Conservation (phyloP, 208 protist genomes). For the Acanthamoeba sp. region DNA sequence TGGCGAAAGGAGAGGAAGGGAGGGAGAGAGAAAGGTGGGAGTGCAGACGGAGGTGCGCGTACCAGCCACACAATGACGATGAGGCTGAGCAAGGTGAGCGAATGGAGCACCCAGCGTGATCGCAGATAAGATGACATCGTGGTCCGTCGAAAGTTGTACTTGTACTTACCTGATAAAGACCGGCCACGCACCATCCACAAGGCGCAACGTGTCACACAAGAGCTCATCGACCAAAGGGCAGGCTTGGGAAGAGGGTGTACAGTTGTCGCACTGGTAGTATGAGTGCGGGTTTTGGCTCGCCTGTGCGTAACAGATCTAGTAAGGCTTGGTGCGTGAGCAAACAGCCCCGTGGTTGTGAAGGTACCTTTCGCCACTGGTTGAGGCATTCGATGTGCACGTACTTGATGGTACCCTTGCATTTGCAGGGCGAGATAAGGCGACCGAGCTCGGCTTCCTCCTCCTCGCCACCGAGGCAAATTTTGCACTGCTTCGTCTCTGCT, state of each 20-base stretch:
- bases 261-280: conserved; percentile 32
- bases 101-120: conserved; percentile 3
- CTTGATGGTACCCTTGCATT: conserved; percentile 19
- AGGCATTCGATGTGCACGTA: conserved; percentile 49
- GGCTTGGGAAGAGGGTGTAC: neutral
- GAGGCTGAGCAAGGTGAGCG: conserved; percentile 25
- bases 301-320: neutral
- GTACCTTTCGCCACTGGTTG: conserved; percentile 15
- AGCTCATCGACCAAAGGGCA: too few species aligned
- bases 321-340: neutral
- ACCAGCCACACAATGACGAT: conserved; percentile 7
- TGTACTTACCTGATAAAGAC: conserved; percentile 7
- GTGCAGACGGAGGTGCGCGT: neutral
- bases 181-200: too few species aligned
- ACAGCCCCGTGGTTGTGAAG: too few species aligned
- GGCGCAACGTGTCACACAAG: too few species aligned
- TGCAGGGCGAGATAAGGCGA: conserved; percentile 33
- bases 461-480: neutral
- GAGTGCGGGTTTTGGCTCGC: conserved; percentile 4
- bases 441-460: conserved; percentile 15
- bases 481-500: conserved; percentile 19
- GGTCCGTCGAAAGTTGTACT: conserved; percentile 19
- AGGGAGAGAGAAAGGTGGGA: neutral
- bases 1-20: neutral
- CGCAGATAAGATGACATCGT: neutral